Evolutionary conservation across 192 early-diverging fungal genomes (phyloP).

Genomic region (Backusella liffmaniae): DNA sequence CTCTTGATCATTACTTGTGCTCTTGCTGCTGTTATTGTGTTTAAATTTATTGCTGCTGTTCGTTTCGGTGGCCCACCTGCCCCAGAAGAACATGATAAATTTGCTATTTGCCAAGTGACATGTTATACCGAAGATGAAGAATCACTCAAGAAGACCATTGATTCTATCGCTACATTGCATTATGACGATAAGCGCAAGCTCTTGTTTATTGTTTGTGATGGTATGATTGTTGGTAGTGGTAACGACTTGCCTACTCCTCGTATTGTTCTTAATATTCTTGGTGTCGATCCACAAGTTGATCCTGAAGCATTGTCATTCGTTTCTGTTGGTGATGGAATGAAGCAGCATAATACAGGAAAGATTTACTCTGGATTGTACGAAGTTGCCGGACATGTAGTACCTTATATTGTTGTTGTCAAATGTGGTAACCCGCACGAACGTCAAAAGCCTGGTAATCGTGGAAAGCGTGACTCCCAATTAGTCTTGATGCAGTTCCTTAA

Average conservation of each 20-base stretch:
- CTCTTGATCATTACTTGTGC: slow-evolving; percentile 59
- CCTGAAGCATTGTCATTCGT: slow-evolving; percentile 81
- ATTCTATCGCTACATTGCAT: slow-evolving; percentile 71
- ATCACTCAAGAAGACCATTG: slow-evolving; percentile 77
- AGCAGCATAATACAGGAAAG: slow-evolving; percentile 93
- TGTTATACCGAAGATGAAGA: slow-evolving; percentile 96
- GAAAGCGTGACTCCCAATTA: slow-evolving; percentile 99
- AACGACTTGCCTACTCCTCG: slow-evolving; percentile 94
- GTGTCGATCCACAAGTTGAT: slow-evolving; percentile 77
- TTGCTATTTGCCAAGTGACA: slow-evolving; percentile 94
- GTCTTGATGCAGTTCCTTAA: slow-evolving; percentile 98
- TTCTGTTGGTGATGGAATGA: slow-evolving; percentile 87
- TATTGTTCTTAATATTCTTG: slow-evolving; percentile 90
- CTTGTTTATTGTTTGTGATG: slow-evolving; percentile 87
- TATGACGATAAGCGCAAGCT: slow-evolving; percentile 92
- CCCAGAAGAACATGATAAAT: slow-evolving; percentile 92
- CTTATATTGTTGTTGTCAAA: slow-evolving; percentile 94
- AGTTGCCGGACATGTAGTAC: slow-evolving; percentile 86
- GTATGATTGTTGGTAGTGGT: slow-evolving; percentile 94
- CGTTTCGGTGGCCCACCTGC: slow-evolving; percentile 66
- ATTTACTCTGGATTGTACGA: slow-evolving; percentile 97
- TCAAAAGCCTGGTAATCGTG: slow-evolving; percentile 90
- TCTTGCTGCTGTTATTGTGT: slow-evolving; percentile 68
- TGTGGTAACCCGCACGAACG: slow-evolving; percentile 86
- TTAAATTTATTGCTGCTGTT: slow-evolving; percentile 81